Evolutionary conservation across 805 yeast genomes (phyloP).

Genomic region (Tetrapisispora pingtungensis): DNA sequence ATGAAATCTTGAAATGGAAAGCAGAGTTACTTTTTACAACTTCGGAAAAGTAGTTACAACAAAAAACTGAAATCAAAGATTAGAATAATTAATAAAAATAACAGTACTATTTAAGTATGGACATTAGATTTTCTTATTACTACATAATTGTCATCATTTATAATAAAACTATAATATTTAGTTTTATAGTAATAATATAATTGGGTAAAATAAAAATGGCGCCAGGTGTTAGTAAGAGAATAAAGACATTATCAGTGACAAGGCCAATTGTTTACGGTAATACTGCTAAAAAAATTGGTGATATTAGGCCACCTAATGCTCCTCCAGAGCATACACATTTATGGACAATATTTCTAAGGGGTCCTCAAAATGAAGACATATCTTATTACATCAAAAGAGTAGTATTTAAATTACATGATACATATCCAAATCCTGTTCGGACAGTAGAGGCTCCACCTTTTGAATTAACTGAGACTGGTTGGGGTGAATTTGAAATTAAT

Average conservation of each 20-base stretch:
- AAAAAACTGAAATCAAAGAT: too few species aligned
- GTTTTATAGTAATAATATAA: too few species aligned
- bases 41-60: too few species aligned
- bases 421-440: constrained; percentile 80
- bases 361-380: constrained; percentile 71
- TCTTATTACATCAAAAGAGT: constrained; percentile 79
- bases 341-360: constrained; percentile 87
- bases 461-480: constrained; percentile 93
- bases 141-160: too few species aligned
- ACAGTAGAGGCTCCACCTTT: constrained; percentile 85
- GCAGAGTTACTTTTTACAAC: too few species aligned
- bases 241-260: constrained; percentile 53
- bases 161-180: too few species aligned
- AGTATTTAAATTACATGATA: constrained; percentile 89
- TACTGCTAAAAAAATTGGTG: constrained; percentile 57
- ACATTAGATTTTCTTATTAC: too few species aligned
- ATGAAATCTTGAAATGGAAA: too few species aligned
- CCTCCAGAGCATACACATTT: constrained; percentile 89
- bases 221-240: constrained; percentile 21
- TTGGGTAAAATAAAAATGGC: constrained; percentile 12
- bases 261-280: constrained; percentile 80
- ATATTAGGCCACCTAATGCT: constrained; percentile 45
- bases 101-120: too few species aligned
- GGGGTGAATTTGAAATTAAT: constrained; percentile 97
- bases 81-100: too few species aligned